These are phyloP conservation scores for Colletotrichum incanum DNA, from an alignment of 2,329 filamentous ascomycete species.

Conservation along the genomic window DNA sequence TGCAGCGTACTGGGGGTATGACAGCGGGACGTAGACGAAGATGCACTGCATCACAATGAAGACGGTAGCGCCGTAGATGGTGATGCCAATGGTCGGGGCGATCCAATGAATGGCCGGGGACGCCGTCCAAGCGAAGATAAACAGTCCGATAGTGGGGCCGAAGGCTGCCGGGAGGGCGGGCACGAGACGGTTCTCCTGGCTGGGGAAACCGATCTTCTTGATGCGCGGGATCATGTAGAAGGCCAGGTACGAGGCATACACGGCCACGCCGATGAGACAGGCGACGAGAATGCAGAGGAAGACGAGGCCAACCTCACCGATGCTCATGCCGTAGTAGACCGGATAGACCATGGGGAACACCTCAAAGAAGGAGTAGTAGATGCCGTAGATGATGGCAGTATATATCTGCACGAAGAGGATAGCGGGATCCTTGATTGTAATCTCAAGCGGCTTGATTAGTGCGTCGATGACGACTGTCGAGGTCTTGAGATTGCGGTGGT, in stretches of 20 bases:
- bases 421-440: constrained; percentile 74
- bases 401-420: constrained; percentile 76
- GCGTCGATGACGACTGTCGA: constrained; percentile 66
- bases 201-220: constrained; percentile 62
- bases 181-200: constrained; percentile 68
- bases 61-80: constrained; percentile 65
- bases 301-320: constrained; percentile 71
- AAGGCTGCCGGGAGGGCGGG: constrained; percentile 69
- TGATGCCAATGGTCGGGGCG: constrained; percentile 71
- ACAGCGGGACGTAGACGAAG: constrained; percentile 72
- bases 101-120: constrained; percentile 68
- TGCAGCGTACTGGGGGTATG: constrained; percentile 71
- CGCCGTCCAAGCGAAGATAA: constrained; percentile 73
- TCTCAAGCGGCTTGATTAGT: constrained; percentile 73
- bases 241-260: constrained; percentile 68
- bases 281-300: constrained; percentile 74
- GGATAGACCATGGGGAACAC: constrained; percentile 77
- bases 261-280: constrained; percentile 65
- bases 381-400: constrained; percentile 73
- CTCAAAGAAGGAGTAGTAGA: constrained; percentile 76
- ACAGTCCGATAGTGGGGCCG: constrained; percentile 71
- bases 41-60: constrained; percentile 73
- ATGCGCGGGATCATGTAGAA: constrained; percentile 68
- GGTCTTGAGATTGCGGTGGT: constrained; percentile 68
- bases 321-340: constrained; percentile 71